Evolutionary conservation across 2,329 filamentous ascomycete genomes (phyloP).

Genomic region (Neurospora sp.): DNA sequence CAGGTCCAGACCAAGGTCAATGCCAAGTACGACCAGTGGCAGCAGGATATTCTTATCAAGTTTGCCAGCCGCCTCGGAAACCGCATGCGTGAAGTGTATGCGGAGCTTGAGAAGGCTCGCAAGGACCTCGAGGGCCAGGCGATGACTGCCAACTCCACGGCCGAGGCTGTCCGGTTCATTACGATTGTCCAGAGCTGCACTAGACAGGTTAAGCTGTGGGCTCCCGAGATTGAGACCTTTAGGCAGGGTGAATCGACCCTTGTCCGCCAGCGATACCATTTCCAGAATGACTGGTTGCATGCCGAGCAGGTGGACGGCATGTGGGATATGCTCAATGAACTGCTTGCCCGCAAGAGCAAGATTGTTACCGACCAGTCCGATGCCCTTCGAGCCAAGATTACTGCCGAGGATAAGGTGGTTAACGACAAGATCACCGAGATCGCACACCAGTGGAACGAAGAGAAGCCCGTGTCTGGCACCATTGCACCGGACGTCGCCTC

Average conservation of each 20-base stretch:
- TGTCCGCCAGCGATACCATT: slow-evolving; percentile 84
- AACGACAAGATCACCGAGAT: slow-evolving; percentile 80
- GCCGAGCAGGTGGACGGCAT: slow-evolving; percentile 95
- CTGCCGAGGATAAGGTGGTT: slow-evolving; percentile 85
- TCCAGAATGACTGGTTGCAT: slow-evolving; percentile 86
- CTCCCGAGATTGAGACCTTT: slow-evolving; percentile 91
- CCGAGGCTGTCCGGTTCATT: slow-evolving; percentile 95
- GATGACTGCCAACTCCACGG: slow-evolving; percentile 87
- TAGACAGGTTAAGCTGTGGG: slow-evolving; percentile 87
- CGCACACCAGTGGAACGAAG: slow-evolving; percentile 80
- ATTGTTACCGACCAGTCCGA: slow-evolving; percentile 96
- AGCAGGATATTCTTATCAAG: slow-evolving; percentile 90
- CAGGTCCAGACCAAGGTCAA: slow-evolving; percentile 99
- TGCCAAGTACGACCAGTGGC: slow-evolving; percentile 98
- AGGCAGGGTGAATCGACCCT: slow-evolving; percentile 90
- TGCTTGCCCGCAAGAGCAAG: slow-evolving; percentile 84
- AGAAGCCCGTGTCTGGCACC: slow-evolving; percentile 92
- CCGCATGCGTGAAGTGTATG: slow-evolving; percentile 85
- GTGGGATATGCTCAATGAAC: slow-evolving; percentile 88
- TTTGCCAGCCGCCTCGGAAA: slow-evolving; percentile 83
- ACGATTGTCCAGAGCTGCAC: slow-evolving; percentile 96
- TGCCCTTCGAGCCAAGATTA: slow-evolving; percentile 86
- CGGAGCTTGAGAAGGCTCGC: slow-evolving; percentile 82
- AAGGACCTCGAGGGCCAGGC: slow-evolving; percentile 86
- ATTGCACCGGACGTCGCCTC: slow-evolving; percentile 86